Base-by-base conservation (phyloP, 139 green algal genomes). In the Eudorina sp. region DNA sequence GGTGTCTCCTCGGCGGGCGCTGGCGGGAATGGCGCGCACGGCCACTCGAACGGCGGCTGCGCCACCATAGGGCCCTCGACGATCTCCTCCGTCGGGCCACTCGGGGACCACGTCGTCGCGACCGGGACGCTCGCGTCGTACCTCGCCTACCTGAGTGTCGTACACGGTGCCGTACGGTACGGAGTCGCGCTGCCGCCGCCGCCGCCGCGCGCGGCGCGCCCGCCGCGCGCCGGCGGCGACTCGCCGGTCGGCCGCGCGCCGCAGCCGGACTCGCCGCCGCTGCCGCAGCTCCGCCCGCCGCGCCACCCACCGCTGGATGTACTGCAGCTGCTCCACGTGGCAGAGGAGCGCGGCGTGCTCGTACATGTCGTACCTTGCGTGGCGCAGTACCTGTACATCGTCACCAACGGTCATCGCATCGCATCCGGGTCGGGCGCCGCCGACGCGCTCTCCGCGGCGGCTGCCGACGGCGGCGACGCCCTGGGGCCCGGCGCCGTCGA, bases 101-200 rank as follows among this genome's bases (percentile, higher is more conserved):
- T 92, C 45, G 90, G 89, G 27, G 92, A 96, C 51, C 64, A 75
- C 8, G 83, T 91, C 14, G 64, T 92, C 7, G 81, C 90, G 0
- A 45, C 92, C 11, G 85, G 64, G 58, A 91, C 91, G 3, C 86
- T 96, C 43, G 91, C 92, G 23, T 80, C 64, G 18, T 94, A 95
- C 81, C 85, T 96, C 27, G 84, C 88, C 40, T 95, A 95, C 85
- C 89, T 96, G 4, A 74, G 53, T 51, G 90, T 93, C 83, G 81
- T 86, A 34, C 46, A 91, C 64, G 84, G 76, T 36, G 27, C 64
- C 34, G 81, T 75, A 69, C 81, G 81, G 81, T 87, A 87, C 66
- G 81, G 81, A 45, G 64, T 78, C 19, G 43, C 81, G 45, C 34
- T 87, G 81, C 81, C 81, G 53, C 72, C 19, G 27, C 41, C 31